Percentiles rank a stretch among this genome's conserved stretches.
Evolutionary conservation across 129 eudicot species (phyloP).

Genomic region (Ambrosia artemisiifolia): DNA sequence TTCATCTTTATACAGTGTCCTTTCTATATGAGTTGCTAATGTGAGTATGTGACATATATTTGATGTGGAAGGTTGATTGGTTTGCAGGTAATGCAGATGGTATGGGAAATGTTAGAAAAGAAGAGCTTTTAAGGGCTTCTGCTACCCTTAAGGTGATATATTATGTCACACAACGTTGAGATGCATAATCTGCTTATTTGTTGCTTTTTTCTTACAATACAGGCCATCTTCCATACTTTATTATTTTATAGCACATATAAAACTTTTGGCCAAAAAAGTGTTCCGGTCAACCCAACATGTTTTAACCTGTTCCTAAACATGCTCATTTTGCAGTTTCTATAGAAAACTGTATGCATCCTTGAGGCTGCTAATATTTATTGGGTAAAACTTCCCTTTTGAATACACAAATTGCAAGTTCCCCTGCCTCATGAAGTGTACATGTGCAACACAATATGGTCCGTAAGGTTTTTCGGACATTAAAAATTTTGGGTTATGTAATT

Average conservation of each 20-base stretch:
- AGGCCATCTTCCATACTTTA: neutral
- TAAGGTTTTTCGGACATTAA: no score
- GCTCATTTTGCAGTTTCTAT: no score
- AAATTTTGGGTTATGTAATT: no score
- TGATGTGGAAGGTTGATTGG: neutral
- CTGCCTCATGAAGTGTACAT: no score
- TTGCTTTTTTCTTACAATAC: neutral
- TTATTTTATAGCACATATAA: neutral
- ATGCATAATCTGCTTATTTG: neutral
- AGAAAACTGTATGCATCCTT: no score
- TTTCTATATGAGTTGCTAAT: neutral
- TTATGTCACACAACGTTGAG: neutral
- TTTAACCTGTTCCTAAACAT: no score
- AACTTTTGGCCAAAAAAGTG: no score
- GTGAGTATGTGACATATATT: neutral
- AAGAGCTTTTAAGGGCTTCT: conserved; percentile 79
- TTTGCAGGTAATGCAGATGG: conserved; percentile 83
- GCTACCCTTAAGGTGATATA: conserved; percentile 59
- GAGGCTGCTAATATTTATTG: no score
- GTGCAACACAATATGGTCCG: no score
- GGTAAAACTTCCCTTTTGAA: no score
- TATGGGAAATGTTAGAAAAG: conserved; percentile 66
- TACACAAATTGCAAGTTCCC: no score
- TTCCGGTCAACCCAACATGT: neutral
- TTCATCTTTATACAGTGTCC: neutral